A percentile compares a stretch with the other conserved stretches of the same genome.
Conservation (phyloP, 129 eudicot genomes). For the Chrysanthemum makinoi region DNA sequence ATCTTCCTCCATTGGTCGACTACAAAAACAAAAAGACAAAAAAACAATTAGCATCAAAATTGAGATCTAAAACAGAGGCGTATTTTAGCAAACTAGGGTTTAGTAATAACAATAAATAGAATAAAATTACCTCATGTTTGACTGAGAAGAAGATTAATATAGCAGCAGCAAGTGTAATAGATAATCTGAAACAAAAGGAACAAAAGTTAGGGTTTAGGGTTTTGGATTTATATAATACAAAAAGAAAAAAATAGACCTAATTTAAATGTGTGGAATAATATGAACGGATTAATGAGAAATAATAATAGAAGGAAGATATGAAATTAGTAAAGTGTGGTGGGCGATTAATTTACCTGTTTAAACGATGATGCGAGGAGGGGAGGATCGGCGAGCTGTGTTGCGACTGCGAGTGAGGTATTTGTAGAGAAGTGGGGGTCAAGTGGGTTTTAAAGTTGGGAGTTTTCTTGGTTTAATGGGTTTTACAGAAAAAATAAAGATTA, state of each 20-base stretch:
- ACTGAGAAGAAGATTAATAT: not conserved
- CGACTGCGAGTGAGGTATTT: too few relatives aligned
- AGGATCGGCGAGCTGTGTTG: too few relatives aligned
- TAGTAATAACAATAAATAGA: not conserved
- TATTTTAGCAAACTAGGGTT: conserved; percentile 23
- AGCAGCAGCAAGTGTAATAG: not conserved
- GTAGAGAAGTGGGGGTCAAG: too few relatives aligned
- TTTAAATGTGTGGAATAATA: not conserved
- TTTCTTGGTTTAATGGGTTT: too few relatives aligned
- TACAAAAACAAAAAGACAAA: conserved; percentile 29
- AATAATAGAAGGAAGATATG: too few relatives aligned
- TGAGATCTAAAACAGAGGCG: not conserved
- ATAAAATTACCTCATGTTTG: conserved; percentile 25
- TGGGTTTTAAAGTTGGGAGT: too few relatives aligned
- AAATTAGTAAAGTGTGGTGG: not conserved
- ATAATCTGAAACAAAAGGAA: conserved; percentile 19
- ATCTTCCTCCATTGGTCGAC: conserved; percentile 96
- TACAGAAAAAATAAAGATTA: too few relatives aligned
- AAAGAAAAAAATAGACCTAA: conserved; percentile 11
- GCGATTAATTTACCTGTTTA: conserved; percentile 27
- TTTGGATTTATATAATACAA: not conserved
- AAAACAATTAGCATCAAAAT: not conserved
- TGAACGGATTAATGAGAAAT: not conserved
- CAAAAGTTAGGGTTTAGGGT: conserved; percentile 31
- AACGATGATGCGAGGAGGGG: not conserved